Evolutionary conservation across 2,329 filamentous ascomycete species (phyloP).

Genomic region (Sclerotinia spermophila): DNA sequence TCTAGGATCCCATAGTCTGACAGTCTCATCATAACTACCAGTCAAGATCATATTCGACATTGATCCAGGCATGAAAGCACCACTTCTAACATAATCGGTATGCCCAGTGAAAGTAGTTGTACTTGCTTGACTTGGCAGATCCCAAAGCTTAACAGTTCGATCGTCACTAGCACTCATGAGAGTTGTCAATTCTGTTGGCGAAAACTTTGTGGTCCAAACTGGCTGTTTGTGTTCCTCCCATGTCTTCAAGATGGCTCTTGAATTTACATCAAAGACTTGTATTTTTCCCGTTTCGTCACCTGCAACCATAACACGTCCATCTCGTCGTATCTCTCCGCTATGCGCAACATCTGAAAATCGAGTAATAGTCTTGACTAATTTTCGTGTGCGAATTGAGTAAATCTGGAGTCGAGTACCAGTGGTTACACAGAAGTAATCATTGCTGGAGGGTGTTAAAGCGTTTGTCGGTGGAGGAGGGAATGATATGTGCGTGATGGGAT

Average conservation of each 20-base stretch:
- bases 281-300: constrained; percentile 89
- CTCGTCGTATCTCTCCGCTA: constrained; percentile 80
- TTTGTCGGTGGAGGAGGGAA: constrained; percentile 51
- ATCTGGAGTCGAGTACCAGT: constrained; percentile 90
- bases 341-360: constrained; percentile 90
- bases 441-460: constrained; percentile 45
- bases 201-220: constrained; percentile 88
- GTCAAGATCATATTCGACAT: constrained; percentile 73
- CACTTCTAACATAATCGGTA: constrained; percentile 85
- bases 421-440: constrained; percentile 86
- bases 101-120: constrained; percentile 80
- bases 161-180: constrained; percentile 91
- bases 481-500: constrained; percentile 87
- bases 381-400: constrained; percentile 86
- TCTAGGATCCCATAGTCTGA: constrained; percentile 89
- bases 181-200: constrained; percentile 79
- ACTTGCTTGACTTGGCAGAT: constrained; percentile 76
- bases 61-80: constrained; percentile 74
- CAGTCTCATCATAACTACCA: constrained; percentile 91
- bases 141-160: constrained; percentile 89
- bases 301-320: constrained; percentile 84
- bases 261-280: constrained; percentile 90
- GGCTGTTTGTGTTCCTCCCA: constrained; percentile 95
- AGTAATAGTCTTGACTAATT: constrained; percentile 89
- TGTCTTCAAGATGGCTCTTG: constrained; percentile 87